phyloP scores from a whole-genome alignment of 2,329 filamentous ascomycete species.

The Zarea fungicola region DNA sequence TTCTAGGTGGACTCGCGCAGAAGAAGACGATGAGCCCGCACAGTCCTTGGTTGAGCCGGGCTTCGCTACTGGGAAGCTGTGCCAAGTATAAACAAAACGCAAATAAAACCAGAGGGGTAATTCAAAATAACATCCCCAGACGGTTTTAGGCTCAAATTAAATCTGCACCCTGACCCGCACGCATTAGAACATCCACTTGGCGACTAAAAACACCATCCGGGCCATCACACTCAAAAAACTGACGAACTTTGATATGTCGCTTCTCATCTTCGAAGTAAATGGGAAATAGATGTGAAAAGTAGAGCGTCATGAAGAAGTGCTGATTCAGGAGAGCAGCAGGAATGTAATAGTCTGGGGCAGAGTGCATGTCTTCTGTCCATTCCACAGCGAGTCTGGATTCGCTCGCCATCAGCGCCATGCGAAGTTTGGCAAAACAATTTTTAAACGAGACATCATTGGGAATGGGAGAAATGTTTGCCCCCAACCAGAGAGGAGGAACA shows the following conservation, averaged over 20 bases:
- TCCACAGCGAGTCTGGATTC: background rate
- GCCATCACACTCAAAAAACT: slow-evolving; percentile 2
- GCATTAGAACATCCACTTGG: background rate
- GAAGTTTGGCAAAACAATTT: background rate
- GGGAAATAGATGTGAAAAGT: slow-evolving; percentile 5
- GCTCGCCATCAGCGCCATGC: background rate
- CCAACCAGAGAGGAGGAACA: slow-evolving; percentile 8
- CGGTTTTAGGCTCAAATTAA: background rate
- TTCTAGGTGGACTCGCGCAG: too few relatives aligned
- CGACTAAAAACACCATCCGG: slow-evolving; percentile 5
- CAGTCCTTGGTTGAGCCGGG: too few relatives aligned
- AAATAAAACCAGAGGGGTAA: too few relatives aligned
- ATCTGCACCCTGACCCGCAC: background rate
- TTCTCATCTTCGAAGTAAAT: background rate
- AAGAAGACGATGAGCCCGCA: too few relatives aligned
- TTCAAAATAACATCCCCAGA: background rate
- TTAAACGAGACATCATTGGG: background rate
- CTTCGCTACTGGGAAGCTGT: too few relatives aligned
- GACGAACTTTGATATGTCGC: background rate
- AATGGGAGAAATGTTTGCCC: background rate
- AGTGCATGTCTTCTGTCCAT: slow-evolving; percentile 2
- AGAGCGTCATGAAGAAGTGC: slow-evolving; percentile 7
- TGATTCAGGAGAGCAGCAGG: slow-evolving; percentile 4
- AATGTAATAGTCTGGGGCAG: background rate
- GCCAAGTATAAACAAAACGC: too few relatives aligned